Evolutionary conservation across 768 basidiomycete species (phyloP).

Genomic region (Tricholoma terreum): DNA sequence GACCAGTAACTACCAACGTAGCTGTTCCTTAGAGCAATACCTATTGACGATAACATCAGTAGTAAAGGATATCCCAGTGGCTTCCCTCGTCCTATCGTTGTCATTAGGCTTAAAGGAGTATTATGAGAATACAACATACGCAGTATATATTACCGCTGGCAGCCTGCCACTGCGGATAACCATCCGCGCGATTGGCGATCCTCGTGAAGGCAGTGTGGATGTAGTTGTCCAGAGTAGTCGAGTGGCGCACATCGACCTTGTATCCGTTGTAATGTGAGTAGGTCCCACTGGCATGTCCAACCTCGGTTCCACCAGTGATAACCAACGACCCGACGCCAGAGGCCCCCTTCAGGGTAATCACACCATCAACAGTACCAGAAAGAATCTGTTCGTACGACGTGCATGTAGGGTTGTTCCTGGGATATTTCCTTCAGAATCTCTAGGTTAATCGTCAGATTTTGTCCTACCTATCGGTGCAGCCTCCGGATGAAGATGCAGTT

Average conservation of each 20-base stretch:
- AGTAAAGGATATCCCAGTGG: slow-evolving; percentile 28
- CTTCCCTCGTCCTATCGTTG: slow-evolving; percentile 23
- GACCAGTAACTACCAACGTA: too few relatives aligned
- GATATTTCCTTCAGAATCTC: too few relatives aligned
- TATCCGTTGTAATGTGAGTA: slow-evolving; percentile 27
- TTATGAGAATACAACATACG: slow-evolving; percentile 12
- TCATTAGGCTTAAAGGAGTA: too few relatives aligned
- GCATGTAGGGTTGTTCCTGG: slow-evolving; percentile 19
- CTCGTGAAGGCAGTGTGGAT: slow-evolving; percentile 20
- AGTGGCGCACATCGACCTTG: slow-evolving; percentile 26
- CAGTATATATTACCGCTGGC: slow-evolving; percentile 28
- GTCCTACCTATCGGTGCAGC: slow-evolving; percentile 20
- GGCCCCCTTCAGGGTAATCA: slow-evolving; percentile 26
- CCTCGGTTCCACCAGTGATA: slow-evolving; percentile 62
- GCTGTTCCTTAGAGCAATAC: too few relatives aligned
- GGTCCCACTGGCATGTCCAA: slow-evolving; percentile 26
- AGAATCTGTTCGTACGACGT: slow-evolving; percentile 26
- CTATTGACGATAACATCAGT: slow-evolving; percentile 1
- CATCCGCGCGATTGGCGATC: slow-evolving; percentile 27
- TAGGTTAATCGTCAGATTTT: not conserved
- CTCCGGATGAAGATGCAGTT: slow-evolving; percentile 23
- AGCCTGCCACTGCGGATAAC: slow-evolving; percentile 26
- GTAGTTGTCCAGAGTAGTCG: slow-evolving; percentile 22
- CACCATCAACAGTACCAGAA: slow-evolving; percentile 25
- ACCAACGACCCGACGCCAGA: slow-evolving; percentile 61